Base-by-base conservation (phyloP, 176 grass and related monocot species). In the Musa acuminata region DNA sequence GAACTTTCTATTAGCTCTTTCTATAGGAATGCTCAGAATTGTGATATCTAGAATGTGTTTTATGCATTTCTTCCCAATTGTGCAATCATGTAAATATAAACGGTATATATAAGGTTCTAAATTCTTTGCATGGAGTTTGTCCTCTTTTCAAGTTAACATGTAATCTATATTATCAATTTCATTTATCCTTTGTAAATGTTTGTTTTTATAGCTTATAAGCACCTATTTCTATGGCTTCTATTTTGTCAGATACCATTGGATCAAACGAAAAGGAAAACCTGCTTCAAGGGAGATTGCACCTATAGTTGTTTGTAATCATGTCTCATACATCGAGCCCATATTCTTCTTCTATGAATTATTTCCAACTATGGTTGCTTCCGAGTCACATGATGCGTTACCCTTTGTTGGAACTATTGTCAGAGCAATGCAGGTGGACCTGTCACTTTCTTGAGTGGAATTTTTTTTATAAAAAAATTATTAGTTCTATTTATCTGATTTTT, bases 331-430 rank as follows among this genome's bases (percentile, higher is more conserved):
- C 67, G 95, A 99, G 1, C 95, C 95, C 10, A 94, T 99, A 81
- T 99, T 83, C 73, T 99, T 82, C 79, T 99, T 99, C 84, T 99
- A 94, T 52, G 95, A 99, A 80, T 73, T 99, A 75, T 94, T 85
- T 79, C 95, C 95, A 10, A 99, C 95, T 69, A 99, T 99, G 82
- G 95, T 99, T 84, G 92, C 91, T 19, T 99, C 95, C 0, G 95
- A 99, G 2, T 99, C 95, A 16, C 95, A 99, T 77, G 95, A 99
- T 91, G 52, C 88, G 48, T 79, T 99, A 75, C 95, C 95, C 13
- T 87, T 99, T 79, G 95, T 99, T 76, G 95, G 95, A 74, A 94
- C 88, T 72, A 99, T 99, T 75, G 91, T 99, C 68, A 88, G 95
- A 70, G 86, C 95, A n/a, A 99, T 99, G 95, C 95, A 99, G 95